These are phyloP conservation scores for Trapa incisa DNA, from an alignment of 345 rosid genomes.

Conservation along the genomic window DNA sequence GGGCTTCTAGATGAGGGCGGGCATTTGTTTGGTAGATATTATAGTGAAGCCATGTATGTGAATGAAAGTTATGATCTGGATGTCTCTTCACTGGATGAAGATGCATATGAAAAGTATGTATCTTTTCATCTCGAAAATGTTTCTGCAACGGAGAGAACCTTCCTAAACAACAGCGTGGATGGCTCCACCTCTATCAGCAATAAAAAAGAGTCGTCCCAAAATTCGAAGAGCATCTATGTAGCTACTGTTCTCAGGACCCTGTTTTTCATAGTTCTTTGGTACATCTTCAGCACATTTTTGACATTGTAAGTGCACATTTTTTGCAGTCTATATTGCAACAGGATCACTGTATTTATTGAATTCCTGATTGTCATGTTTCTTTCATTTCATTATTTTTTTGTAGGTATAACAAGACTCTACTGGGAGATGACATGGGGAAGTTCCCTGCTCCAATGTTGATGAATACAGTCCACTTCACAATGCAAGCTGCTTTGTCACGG, in stretches of 20 bases:
- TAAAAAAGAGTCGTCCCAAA: conserved; percentile 20
- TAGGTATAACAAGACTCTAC: conserved; percentile 89
- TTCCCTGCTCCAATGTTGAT: conserved; percentile 97
- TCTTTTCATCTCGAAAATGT: conserved; percentile 55
- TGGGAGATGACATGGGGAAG: conserved; percentile 89
- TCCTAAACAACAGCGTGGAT: conserved; percentile 23
- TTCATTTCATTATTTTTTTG: neutral
- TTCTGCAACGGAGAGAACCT: conserved; percentile 18
- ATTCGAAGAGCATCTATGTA: conserved; percentile 32
- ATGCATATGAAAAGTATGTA: conserved; percentile 25
- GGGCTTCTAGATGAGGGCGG: conserved; percentile 15
- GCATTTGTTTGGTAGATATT: conserved; percentile 13
- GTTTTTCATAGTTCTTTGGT: conserved; percentile 94
- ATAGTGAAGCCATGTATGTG: conserved; percentile 33
- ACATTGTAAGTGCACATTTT: conserved; percentile 64
- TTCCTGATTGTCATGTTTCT: neutral
- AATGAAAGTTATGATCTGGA: conserved; percentile 26
- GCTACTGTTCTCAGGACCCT: conserved; percentile 78
- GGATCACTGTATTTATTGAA: neutral
- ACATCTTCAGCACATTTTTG: conserved; percentile 97
- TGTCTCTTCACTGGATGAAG: conserved; percentile 20
- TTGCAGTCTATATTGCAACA: neutral
- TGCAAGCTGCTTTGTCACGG: conserved; percentile 85
- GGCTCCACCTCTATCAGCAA: conserved; percentile 19
- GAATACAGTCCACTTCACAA: conserved; percentile 82